Conservation (phyloP, 306 rosid genomes). For the Corylus americana region DNA sequence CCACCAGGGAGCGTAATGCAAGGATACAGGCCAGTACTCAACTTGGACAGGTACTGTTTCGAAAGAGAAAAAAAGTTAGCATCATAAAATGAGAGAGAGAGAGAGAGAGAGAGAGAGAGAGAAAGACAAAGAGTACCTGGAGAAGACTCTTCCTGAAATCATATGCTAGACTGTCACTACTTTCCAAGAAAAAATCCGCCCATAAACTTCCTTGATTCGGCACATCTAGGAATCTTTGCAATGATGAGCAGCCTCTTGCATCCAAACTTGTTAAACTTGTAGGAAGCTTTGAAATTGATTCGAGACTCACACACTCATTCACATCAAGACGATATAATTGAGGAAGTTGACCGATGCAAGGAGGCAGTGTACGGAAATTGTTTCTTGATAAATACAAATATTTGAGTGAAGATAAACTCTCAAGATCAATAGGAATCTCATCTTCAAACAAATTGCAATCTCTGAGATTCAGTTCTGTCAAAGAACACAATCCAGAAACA, state of each 20-base stretch:
- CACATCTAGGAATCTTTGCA: too few species aligned
- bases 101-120: not conserved
- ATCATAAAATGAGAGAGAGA: not conserved
- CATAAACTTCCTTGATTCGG: too few species aligned
- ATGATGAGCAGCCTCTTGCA: not conserved
- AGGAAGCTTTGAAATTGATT: not conserved
- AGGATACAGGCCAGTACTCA: too few species aligned
- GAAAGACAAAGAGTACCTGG: too few species aligned
- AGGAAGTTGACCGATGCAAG: not conserved
- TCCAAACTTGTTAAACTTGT: not conserved
- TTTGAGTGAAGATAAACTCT: not conserved
- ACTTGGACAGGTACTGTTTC: not conserved
- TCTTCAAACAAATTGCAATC: not conserved
- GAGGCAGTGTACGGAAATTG: not conserved
- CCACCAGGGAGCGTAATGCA: not conserved
- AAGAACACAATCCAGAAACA: too few species aligned
- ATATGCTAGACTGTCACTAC: too few species aligned
- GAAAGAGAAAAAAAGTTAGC: too few species aligned
- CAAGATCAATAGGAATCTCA: not conserved
- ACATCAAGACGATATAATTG: too few species aligned
- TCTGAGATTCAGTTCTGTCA: not conserved
- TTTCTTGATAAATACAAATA: not conserved
- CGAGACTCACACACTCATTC: not conserved
- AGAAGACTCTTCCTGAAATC: not conserved
- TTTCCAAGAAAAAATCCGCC: too few species aligned